Percentiles rank a stretch among this genome's conserved stretches.
Conservation (phyloP, 2,329 filamentous ascomycete genomes). For the Neocatenulostroma microsporum region DNA sequence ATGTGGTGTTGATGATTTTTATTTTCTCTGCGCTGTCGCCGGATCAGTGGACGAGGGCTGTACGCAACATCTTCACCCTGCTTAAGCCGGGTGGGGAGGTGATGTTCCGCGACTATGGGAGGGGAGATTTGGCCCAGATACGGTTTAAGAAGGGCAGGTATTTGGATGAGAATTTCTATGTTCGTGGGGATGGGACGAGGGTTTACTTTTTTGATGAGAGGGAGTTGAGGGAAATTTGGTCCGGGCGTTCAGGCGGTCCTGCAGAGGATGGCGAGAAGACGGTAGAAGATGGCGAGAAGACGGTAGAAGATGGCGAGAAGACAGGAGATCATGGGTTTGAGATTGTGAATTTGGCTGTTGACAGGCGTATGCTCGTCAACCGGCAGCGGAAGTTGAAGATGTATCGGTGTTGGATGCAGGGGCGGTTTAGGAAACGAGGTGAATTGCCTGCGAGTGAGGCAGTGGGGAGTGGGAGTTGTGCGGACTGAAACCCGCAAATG, state of each 20-base stretch:
- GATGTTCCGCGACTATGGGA: conserved; percentile 92
- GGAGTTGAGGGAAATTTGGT: conserved; percentile 74
- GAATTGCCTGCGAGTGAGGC: too few relatives aligned
- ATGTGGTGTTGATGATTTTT: conserved; percentile 91
- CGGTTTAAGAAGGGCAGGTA: conserved; percentile 93
- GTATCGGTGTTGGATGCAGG: conserved; percentile 96
- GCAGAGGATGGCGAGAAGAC: conserved; percentile 7
- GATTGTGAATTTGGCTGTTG: conserved; percentile 69
- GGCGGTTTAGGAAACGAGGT: conserved; percentile 71
- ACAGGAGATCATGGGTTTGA: conserved; percentile 43
- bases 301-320: conserved; percentile 7
- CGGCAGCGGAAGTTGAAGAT: conserved; percentile 87
- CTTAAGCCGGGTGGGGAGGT: conserved; percentile 91
- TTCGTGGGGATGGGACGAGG: conserved; percentile 86
- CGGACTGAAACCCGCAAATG: too few relatives aligned
- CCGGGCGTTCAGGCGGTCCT: conserved; percentile 9
- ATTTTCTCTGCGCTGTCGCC: conserved; percentile 91
- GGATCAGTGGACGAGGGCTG: conserved; percentile 71
- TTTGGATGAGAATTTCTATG: conserved; percentile 94
- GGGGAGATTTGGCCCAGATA: conserved; percentile 92
- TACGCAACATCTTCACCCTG: conserved; percentile 70
- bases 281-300: conserved; percentile 7
- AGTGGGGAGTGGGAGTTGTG: too few relatives aligned
- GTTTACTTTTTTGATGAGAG: conserved; percentile 96
- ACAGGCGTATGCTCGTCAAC: conserved; percentile 86